Base-by-base conservation (phyloP, 2,329 filamentous ascomycete genomes). In the Colletotrichum tabaci region DNA sequence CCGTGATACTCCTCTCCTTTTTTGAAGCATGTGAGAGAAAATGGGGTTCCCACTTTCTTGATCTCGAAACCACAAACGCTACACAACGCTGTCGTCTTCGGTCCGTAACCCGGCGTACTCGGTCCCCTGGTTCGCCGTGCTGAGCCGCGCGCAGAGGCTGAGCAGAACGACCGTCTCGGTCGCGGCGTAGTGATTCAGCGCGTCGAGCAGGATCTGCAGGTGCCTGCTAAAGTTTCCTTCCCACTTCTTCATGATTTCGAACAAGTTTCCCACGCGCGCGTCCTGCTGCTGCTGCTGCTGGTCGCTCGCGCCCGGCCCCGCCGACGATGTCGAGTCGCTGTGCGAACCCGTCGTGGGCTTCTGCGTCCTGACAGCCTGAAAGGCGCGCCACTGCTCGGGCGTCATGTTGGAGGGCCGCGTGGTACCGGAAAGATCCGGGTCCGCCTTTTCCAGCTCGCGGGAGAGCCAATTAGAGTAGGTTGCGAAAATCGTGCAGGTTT, bases 81-180 rank as follows among this genome's bases (percentile, higher is more conserved):
- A 74, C 10, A 49, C 65, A 5, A 71, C 70, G 26, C 60, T 61
- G 13, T 91, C 89, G 57, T 91, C 89, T 71, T 92, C 90, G n/a
- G 84, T 83, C 65, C 87, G 84, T 69, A 90, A 76, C 3, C 89
- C 90, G 12, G 88, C 87, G 77, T 88, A 91, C 78, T 91, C 89
- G 0, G 89, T 91, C 23, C 93, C 93, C 79, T 95, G 93, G 72
- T 93, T 94, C 15, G 93, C 94, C 71, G 93, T 94, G 77, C 93
- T 95, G 77, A 97, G 80, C 72, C 94, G 84, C 15, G 94, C 94
- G 79, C 94, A 97, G 18, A 99, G 85, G 75, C 95, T 96, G 73
- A 98, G 84, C 74, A 99, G 87, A 21, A 98, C 96, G 3, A 98
- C 96, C 49, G 96, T 98, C 85, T 99, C 96, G 0, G 96, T 98